Evolutionary conservation across 2,329 filamentous ascomycete genomes (phyloP), one percentile per base, ranked within the genome.

Genomic region (Ophiostoma sp.): DNA sequence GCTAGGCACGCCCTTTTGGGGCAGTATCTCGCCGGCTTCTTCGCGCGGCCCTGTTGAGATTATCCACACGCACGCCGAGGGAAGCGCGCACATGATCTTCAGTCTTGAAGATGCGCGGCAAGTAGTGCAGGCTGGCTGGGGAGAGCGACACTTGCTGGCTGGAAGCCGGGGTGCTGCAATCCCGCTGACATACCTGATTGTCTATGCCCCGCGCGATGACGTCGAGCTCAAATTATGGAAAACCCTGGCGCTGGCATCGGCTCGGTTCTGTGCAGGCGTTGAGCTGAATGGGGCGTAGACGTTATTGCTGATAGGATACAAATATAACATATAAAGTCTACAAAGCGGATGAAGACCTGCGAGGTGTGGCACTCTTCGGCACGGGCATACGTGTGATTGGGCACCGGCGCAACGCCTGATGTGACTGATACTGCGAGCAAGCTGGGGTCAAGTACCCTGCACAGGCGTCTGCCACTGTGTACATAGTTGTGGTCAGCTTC

Each of bases 151-250:
- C 67, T 73, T 72, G 67, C 74, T 82, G 52, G 76, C 76, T 17
- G 79, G 79, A 1, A 67, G 69, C n/a, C 75, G 74, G 2, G 68
- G 70, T 1, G 72, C 69, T 1, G 57, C 72, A 1, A 4, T 79
- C 60, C 79, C 80, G 0, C 77, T 76, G 74, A 76, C 76, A 0
- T 82, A 80, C 69, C 75, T 82, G 39, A 67, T 83, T 64, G 60
- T 82, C 0, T 83, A 82, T 36, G 80, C 80, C 62, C 81, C 80
- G 57, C 73, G 81, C 35, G 75, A 80, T 27, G 76, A 76, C 23
- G 75, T 36, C 0, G 81, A 82, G 73, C 75, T 79, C 36, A 75
- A 72, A 35, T 73, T 78, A 5, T 79, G 78, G 77, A 74, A 72
- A 67, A 67, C 64, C 35, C 71, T 76, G 23, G 72, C 74, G 13